phyloP scores from a whole-genome alignment of 768 basidiomycete genomes.

The Pulveroboletus frians region DNA sequence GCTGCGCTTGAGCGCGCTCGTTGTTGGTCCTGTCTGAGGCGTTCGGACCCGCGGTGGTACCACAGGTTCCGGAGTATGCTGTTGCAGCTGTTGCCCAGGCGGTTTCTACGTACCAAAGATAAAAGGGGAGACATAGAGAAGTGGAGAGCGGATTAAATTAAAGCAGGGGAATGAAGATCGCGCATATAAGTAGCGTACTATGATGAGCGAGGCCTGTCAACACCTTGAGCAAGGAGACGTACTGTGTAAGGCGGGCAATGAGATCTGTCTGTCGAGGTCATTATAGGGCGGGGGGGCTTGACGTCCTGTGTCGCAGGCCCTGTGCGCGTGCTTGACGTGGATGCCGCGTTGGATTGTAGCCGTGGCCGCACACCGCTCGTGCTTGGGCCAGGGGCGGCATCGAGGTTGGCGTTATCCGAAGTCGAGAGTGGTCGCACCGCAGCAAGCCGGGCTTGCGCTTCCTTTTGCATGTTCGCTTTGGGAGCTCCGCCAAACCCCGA shows the following conservation, averaged over 20 bases:
- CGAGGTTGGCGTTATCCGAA: background rate
- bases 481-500: background rate
- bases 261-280: slow-evolving; percentile 43
- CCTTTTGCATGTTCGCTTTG: background rate
- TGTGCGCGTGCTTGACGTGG: background rate
- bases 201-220: background rate
- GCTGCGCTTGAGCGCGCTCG: slow-evolving; percentile 29
- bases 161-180: background rate
- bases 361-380: background rate
- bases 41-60: slow-evolving; percentile 7
- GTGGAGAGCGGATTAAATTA: background rate
- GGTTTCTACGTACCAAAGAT: slow-evolving; percentile 10
- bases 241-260: slow-evolving; percentile 46
- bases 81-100: slow-evolving; percentile 1
- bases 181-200: slow-evolving; percentile 5
- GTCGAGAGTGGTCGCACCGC: background rate
- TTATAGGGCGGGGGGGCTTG: background rate
- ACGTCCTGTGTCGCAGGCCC: background rate
- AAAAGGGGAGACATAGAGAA: background rate
- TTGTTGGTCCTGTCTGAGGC: slow-evolving; percentile 4
- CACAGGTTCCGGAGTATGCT: slow-evolving; percentile 3
- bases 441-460: background rate
- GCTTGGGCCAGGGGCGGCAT: background rate
- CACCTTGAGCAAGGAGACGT: slow-evolving; percentile 10
- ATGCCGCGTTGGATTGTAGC: background rate